Evolutionary conservation across 306 rosid species (phyloP), one percentile per base, ranked within the genome.

Genomic region (Adenanthera pavonina): DNA sequence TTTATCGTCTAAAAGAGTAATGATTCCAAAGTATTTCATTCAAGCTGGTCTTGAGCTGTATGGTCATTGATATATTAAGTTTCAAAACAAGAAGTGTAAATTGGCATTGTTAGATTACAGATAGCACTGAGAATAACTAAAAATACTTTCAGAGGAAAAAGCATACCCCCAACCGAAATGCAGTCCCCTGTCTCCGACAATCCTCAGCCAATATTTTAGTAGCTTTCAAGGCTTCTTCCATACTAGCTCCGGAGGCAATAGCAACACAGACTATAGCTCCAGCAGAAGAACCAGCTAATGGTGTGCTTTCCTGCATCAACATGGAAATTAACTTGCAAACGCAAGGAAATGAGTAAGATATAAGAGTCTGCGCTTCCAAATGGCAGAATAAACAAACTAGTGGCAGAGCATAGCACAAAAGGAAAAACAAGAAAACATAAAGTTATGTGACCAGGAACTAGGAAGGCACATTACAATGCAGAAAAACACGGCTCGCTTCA

Each of bases 201-300:
- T 95, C 94, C 53, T 90, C 93, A 68, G 99, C 97, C 82, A 93
- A 87, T 70, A 91, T 47, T 89, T 95, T 93, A 77, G 97, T 91
- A 74, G 90, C 97, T 56, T 15, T 62, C 85, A 93, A 78, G 59
- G 92, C 95, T 79, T 93, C 97, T 89, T 89, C 87, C 97, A 95
- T 90, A 61, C 89, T 92, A 34, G 92, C 90, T 75, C 99, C 99
- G 1, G 97, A 95, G n/a, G 99, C 97, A 87, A 95, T 80, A 65
- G 91, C 97, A 14, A 97, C 99, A 84, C 97, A 95, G 43, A 91
- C 93, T 84, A 95, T 95, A 51, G 97, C 97, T 54, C 99, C 99
- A 3, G 99, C 99, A 6, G 99, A 95, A 53, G 99, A 92, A 90
- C 99, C 99, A 73, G 99, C 94, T 86, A 93, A 85, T 11, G 99